phyloP scores from a whole-genome alignment of 1,139 yeast genomes.

The Kodamaea sp. region DNA sequence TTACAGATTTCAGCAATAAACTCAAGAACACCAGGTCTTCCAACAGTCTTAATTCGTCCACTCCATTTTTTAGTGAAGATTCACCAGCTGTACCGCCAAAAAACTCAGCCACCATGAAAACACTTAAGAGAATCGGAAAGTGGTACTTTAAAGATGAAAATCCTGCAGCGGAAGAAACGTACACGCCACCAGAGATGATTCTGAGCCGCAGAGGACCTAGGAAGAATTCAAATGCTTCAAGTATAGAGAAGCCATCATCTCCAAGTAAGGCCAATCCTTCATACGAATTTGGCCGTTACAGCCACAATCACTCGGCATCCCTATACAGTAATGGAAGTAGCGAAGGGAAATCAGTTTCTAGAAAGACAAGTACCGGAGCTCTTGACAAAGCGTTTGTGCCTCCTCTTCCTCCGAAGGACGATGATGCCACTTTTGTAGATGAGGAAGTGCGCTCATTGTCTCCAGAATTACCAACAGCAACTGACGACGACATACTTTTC shows the following conservation, averaged over 20 bases:
- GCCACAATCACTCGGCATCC: conserved; percentile 1
- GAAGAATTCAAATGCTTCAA: conserved; percentile 13
- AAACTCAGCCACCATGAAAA: conserved; percentile 23
- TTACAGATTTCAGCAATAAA: conserved; percentile 38
- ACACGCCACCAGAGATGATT: conserved; percentile 67
- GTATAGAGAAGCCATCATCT: conserved; percentile 1
- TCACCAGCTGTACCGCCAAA: conserved; percentile 1
- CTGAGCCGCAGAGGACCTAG: conserved; percentile 51
- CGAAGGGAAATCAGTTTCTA: neutral
- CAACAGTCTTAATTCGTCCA: neutral
- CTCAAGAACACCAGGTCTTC: conserved; percentile 22
- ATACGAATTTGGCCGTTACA: conserved; percentile 17
- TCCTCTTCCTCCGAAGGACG: conserved; percentile 5
- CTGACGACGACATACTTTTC: conserved; percentile 8
- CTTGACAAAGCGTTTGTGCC: conserved; percentile 4
- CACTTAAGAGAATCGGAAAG: conserved; percentile 63
- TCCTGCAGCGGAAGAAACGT: conserved; percentile 20
- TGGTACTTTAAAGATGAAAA: conserved; percentile 64
- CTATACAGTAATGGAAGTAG: neutral
- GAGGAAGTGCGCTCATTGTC: too few relatives aligned
- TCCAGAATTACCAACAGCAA: conserved; percentile 3
- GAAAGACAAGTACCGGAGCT: neutral
- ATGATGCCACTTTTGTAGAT: conserved; percentile 4
- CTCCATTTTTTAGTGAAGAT: conserved; percentile 3
- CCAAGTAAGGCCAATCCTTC: conserved; percentile 12